These are phyloP conservation scores for Rhodotorula babjevae DNA, from an alignment of 768 basidiomycete species.

Conservation along the genomic window DNA sequence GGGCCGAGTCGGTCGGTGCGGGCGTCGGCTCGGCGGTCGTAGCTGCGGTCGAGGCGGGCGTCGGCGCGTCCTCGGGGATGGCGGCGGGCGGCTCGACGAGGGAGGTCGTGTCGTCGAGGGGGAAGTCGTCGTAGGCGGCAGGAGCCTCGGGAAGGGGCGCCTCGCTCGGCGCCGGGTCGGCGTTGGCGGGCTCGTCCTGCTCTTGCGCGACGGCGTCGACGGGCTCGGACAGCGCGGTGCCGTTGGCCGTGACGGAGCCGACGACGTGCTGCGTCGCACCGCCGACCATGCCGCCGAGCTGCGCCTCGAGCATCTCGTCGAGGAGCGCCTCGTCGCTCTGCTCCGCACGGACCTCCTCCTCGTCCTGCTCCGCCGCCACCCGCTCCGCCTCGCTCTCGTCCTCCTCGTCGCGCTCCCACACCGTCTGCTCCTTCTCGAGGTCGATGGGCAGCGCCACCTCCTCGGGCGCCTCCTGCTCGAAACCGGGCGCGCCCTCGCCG, in stretches of 20 bases:
- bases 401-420: background rate
- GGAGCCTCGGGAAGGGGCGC: too few relatives aligned
- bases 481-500: background rate
- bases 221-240: too few relatives aligned
- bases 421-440: background rate
- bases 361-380: background rate
- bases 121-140: too few relatives aligned
- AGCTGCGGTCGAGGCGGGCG: background rate
- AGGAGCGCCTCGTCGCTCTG: constrained; percentile 7
- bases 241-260: too few relatives aligned
- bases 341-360: background rate
- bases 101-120: too few relatives aligned
- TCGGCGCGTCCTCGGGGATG: background rate
- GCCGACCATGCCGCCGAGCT: background rate
- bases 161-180: too few relatives aligned
- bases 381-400: background rate
- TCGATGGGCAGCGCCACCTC: constrained; percentile 12
- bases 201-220: too few relatives aligned
- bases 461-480: background rate
- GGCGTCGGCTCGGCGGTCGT: background rate
- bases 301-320: constrained; percentile 12
- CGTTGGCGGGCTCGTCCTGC: too few relatives aligned
- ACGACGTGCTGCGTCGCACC: background rate
- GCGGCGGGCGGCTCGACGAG: too few relatives aligned
- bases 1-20: too few relatives aligned